phyloP scores from a whole-genome alignment of 2,329 filamentous ascomycete genomes.

The Curvularia spicifera region DNA sequence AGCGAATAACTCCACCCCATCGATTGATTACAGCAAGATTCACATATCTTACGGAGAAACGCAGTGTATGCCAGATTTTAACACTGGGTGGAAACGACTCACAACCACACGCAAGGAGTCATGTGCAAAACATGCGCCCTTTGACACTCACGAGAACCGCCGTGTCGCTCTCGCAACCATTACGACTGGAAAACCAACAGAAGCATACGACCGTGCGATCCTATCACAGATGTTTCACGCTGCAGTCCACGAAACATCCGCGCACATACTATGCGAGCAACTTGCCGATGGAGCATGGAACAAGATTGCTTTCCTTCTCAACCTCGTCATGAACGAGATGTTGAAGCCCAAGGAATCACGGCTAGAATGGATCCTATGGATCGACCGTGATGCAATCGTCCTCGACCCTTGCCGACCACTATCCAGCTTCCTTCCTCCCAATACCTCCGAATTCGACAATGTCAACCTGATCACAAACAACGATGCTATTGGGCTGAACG shows the following conservation, averaged over 20 bases:
- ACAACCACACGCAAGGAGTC: slow-evolving; percentile 16
- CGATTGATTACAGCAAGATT: slow-evolving; percentile 9
- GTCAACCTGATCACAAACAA: slow-evolving; percentile 47
- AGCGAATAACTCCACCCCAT: not conserved
- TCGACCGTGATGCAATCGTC: slow-evolving; percentile 54
- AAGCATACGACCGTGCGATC: slow-evolving; percentile 51
- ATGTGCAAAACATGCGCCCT: slow-evolving; percentile 26
- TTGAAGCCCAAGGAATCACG: slow-evolving; percentile 48
- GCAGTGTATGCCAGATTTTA: slow-evolving; percentile 25
- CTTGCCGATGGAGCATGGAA: slow-evolving; percentile 55
- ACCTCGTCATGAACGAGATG: slow-evolving; percentile 46
- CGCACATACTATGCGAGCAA: slow-evolving; percentile 51
- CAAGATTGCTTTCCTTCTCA: slow-evolving; percentile 55
- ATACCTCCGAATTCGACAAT: slow-evolving; percentile 20
- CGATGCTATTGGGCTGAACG: slow-evolving; percentile 52
- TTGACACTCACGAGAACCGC: slow-evolving; percentile 17
- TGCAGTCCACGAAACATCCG: slow-evolving; percentile 50
- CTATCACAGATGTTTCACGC: slow-evolving; percentile 52
- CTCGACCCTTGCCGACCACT: slow-evolving; percentile 52
- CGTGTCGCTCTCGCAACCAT: slow-evolving; percentile 46
- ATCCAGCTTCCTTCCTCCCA: slow-evolving; percentile 48
- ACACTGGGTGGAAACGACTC: slow-evolving; percentile 14
- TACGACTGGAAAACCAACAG: slow-evolving; percentile 43
- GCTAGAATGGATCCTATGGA: slow-evolving; percentile 54
- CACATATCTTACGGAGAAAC: slow-evolving; percentile 26